Percentiles rank a stretch among this genome's conserved stretches.
Evolutionary conservation across 371 early-diverging fungal genomes (phyloP).

Genomic region (Apophysomyces trapeziformis): DNA sequence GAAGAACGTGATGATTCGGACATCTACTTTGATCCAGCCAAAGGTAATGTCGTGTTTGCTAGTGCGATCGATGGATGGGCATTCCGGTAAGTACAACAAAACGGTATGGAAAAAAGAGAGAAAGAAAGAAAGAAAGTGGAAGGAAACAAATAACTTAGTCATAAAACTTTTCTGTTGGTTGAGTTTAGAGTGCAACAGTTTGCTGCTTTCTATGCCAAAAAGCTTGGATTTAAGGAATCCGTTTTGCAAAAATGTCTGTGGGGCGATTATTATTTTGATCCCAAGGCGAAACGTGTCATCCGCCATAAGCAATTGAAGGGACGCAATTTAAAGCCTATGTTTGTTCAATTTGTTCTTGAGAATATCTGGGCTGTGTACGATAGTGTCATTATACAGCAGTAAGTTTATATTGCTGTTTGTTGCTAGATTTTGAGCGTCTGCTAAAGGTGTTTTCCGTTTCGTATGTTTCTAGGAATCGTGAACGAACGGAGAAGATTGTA

Average conservation of each 20-base stretch:
- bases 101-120: neutral
- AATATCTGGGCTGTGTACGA: conserved; percentile 97
- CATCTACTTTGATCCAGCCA: conserved; percentile 93
- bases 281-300: conserved; percentile 90
- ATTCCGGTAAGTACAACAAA: conserved; percentile 65
- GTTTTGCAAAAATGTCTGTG: conserved; percentile 82
- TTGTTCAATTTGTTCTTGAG: conserved; percentile 94
- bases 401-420: conserved; percentile 28
- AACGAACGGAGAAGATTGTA: conserved; percentile 92
- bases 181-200: conserved; percentile 80
- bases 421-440: neutral
- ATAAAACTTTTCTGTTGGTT: neutral
- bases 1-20: conserved; percentile 91
- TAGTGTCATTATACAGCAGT: conserved; percentile 73
- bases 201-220: conserved; percentile 87
- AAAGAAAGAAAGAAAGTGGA: neutral
- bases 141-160: neutral
- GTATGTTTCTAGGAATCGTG: conserved; percentile 63
- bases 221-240: conserved; percentile 85
- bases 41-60: conserved; percentile 95
- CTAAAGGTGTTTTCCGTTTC: too few species aligned
- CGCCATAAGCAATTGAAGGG: conserved; percentile 86
- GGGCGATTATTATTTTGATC: conserved; percentile 97
- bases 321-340: conserved; percentile 86
- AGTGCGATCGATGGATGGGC: conserved; percentile 99